These are phyloP conservation scores for Ploettnerulaceae sp. DNA, from an alignment of 2,329 filamentous ascomycete genomes.

Conservation along the genomic window DNA sequence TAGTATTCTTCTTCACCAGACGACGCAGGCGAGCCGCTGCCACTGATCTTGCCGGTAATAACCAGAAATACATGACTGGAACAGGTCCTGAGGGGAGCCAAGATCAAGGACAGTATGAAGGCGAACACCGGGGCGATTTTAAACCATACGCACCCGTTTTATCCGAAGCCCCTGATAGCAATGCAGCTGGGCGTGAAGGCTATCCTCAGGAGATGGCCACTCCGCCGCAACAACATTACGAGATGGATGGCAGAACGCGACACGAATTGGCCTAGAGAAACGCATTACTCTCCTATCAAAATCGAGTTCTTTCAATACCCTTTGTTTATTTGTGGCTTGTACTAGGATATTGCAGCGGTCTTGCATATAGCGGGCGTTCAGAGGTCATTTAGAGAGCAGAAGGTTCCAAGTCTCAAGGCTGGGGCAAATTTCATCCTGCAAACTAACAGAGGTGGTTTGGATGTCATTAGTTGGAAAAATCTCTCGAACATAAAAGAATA, in stretches of 20 bases:
- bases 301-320: not conserved
- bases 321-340: not conserved
- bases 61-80: not conserved
- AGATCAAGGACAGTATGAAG: not conserved
- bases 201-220: not conserved
- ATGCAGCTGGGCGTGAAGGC: not conserved
- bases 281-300: not conserved
- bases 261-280: slow-evolving; percentile 1
- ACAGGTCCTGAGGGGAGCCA: not conserved
- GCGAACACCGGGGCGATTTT: slow-evolving; percentile 3
- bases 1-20: slow-evolving; percentile 12
- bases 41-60: not conserved
- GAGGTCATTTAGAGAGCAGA: too few relatives aligned
- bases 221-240: not conserved
- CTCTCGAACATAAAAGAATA: too few relatives aligned
- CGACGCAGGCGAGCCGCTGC: slow-evolving; percentile 2
- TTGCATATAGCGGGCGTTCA: slow-evolving; percentile 3
- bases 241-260: slow-evolving; percentile 2
- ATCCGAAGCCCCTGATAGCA: slow-evolving; percentile 4
- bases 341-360: not conserved
- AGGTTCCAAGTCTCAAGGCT: too few relatives aligned
- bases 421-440: too few relatives aligned
- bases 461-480: too few relatives aligned
- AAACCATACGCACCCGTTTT: slow-evolving; percentile 3
- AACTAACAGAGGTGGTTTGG: too few relatives aligned